Evolutionary conservation across 345 rosid genomes (phyloP).

Genomic region (Salix udensis): DNA sequence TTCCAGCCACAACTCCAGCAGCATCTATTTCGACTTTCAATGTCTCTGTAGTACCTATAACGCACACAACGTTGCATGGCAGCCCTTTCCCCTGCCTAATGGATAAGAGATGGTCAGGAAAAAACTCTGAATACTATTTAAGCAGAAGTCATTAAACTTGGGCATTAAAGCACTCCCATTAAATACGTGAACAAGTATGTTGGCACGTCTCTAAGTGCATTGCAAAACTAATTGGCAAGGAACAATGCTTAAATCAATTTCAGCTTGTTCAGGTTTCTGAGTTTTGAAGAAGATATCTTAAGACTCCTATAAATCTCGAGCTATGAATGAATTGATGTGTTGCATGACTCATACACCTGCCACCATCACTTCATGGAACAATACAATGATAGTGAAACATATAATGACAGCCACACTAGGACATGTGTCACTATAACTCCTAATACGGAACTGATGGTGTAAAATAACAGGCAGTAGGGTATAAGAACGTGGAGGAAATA

Average conservation of each 20-base stretch:
- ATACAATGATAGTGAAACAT: not conserved
- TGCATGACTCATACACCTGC: not conserved
- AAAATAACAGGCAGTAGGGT: not conserved
- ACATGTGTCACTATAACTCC: not conserved
- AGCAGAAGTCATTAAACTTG: not conserved
- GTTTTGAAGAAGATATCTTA: not conserved
- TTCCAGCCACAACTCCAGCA: not conserved
- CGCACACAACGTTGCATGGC: not conserved
- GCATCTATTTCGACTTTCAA: not conserved
- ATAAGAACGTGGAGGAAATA: not conserved
- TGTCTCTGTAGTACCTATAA: no score
- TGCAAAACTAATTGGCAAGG: not conserved
- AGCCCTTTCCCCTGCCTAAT: not conserved
- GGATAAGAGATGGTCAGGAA: not conserved
- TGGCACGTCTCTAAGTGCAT: not conserved
- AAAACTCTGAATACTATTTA: not conserved
- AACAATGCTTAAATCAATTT: not conserved
- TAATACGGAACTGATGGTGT: no score
- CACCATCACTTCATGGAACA: not conserved
- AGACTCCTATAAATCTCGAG: not conserved
- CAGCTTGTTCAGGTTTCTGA: not conserved
- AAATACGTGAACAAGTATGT: not conserved
- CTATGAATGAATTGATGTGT: not conserved
- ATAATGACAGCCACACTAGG: not conserved
- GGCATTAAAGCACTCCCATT: not conserved